Evolutionary conservation across 257 asterid genomes (phyloP), one percentile per base, ranked within the genome.

Genomic region (Solanum ossicruentum): DNA sequence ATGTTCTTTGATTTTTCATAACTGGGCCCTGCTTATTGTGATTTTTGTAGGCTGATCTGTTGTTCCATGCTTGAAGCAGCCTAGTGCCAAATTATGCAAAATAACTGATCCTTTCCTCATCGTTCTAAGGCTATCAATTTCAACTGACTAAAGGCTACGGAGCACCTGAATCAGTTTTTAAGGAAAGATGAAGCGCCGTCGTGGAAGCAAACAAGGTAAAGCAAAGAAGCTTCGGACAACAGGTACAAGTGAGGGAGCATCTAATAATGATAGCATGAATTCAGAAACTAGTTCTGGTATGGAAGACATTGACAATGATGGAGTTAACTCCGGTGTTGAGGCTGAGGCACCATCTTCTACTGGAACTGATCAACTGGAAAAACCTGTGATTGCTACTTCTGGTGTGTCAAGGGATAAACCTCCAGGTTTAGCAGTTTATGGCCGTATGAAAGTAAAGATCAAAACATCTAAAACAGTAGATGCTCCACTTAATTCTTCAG

Each of bases 371-470:
- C 91, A 81, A 36, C 91, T 89, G 6, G 95, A 93, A 86, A 85
- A 85, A 84, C 85, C 72, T 72, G 87, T 82, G 23, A 87, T 73
- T 23, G 82, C 86, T 77, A 89, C 61, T 82, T 70, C 89, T 81
- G 83, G 83, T 18, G 89, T 87, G 57, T 92, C 93, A 84, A 82
- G 75, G 82, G 91, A 86, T 86, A 92, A 88, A 81, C 87, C 91
- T 15, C 88, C 89, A 36, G 95, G 89, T 11, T 89, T 89, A 88
- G 93, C 91, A 52, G 98, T 92, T 45, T 94, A 95, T 81, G 90
- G 94, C 28, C 93, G 98, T 85, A 97, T 97, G 57, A 97, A 94
- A 91, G 99, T 97, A 79, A 95, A 91, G 89, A 92, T 97, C 85
- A 97, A 95, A 88, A 91, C 89, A 39, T 93, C 97, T 12, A 97